phyloP scores from a whole-genome alignment of 176 grass and related monocot genomes.

The Triticum monococcum region DNA sequence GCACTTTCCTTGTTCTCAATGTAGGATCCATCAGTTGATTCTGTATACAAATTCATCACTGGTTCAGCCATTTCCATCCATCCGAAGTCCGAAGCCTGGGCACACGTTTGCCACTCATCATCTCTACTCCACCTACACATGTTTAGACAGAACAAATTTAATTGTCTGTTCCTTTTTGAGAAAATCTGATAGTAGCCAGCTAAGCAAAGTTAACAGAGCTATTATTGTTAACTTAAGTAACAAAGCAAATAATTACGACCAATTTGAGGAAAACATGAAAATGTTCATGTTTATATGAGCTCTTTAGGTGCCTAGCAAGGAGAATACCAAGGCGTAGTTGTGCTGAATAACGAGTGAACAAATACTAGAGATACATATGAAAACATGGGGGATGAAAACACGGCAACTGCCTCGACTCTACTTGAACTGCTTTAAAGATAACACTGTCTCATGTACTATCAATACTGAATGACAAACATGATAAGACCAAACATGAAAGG shows the following conservation, averaged over 20 bases:
- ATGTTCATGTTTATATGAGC: background rate
- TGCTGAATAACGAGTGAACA: background rate
- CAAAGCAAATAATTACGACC: background rate
- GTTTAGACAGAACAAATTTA: slow-evolving; percentile 32
- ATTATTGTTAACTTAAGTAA: background rate
- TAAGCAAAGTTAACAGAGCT: background rate
- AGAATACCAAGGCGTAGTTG: background rate
- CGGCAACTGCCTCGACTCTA: background rate
- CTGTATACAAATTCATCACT: slow-evolving; percentile 94
- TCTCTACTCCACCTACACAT: slow-evolving; percentile 66
- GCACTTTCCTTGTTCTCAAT: slow-evolving; percentile 92
- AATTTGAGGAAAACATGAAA: background rate
- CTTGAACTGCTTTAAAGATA: background rate
- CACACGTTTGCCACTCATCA: slow-evolving; percentile 60
- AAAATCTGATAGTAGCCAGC: background rate
- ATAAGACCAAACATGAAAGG: background rate
- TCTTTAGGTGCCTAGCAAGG: background rate
- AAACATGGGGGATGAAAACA: background rate
- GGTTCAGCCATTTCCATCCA: slow-evolving; percentile 97
- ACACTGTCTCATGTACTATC: background rate
- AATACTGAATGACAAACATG: background rate
- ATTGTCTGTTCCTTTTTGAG: background rate
- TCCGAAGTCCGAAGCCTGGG: slow-evolving; percentile 64
- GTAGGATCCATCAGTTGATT: slow-evolving; percentile 88
- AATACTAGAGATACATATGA: background rate